Evolutionary conservation across 1,284 basidiomycete genomes (phyloP).

Genomic region (Ceratorhiza oryzae-sativae): DNA sequence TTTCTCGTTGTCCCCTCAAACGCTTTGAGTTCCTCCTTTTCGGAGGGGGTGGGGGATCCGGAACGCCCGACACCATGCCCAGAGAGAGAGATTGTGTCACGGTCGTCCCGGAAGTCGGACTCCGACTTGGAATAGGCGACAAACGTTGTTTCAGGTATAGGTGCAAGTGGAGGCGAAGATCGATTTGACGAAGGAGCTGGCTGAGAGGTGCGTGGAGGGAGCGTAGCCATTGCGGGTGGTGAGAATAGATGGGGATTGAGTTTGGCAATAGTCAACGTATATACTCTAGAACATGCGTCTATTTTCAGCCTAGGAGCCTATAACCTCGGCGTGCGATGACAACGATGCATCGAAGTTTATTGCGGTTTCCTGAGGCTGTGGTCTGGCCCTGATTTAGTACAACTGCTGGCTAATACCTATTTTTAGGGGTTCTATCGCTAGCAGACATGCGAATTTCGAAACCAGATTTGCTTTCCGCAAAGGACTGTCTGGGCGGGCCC

Average conservation of each 20-base stretch:
- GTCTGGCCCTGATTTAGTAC: neutral
- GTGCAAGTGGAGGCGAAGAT: neutral
- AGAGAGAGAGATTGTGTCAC: neutral
- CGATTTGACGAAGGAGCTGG: slow-evolving; percentile 5
- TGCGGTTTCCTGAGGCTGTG: neutral
- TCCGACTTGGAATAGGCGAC: slow-evolving; percentile 10
- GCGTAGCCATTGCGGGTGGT: neutral
- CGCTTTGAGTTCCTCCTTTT: slow-evolving; percentile 26
- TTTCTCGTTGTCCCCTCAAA: slow-evolving; percentile 6
- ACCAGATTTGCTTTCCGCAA: too few species aligned
- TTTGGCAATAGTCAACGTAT: neutral
- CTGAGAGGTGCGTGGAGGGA: neutral
- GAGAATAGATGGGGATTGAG: neutral
- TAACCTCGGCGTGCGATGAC: neutral
- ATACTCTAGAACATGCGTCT: neutral
- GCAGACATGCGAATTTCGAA: too few species aligned
- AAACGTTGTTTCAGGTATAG: neutral
- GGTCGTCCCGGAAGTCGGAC: neutral
- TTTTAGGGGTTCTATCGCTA: too few species aligned
- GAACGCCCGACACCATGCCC: neutral
- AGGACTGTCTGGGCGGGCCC: too few species aligned
- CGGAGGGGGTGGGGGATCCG: slow-evolving; percentile 25
- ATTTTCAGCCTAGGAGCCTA: neutral
- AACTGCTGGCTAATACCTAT: neutral
- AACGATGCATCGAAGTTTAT: neutral